These are phyloP conservation scores for Podila epigama DNA, from an alignment of 192 early-diverging fungal species.

Conservation along the genomic window DNA sequence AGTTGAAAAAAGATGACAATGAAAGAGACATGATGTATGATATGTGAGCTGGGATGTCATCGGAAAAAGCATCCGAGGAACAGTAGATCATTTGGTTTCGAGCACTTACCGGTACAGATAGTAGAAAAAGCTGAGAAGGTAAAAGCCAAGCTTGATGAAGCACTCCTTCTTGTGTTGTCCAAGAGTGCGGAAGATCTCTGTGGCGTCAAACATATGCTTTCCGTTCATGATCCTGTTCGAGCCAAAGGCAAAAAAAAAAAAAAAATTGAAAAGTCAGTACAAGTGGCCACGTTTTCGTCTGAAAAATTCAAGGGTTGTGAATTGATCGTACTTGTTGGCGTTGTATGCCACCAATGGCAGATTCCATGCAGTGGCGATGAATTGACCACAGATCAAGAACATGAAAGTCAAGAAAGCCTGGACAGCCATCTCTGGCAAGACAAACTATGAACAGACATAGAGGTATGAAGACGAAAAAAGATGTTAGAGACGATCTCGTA, in stretches of 20 bases:
- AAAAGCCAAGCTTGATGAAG: slow-evolving; percentile 97
- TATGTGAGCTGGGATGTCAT: background rate
- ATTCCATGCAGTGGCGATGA: slow-evolving; percentile 87
- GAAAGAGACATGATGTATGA: background rate
- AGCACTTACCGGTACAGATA: slow-evolving; percentile 74
- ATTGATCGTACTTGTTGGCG: slow-evolving; percentile 76
- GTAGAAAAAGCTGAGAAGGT: slow-evolving; percentile 95
- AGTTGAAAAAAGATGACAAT: background rate
- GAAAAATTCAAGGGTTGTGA: background rate
- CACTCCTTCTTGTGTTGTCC: slow-evolving; percentile 94
- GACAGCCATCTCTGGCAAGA: slow-evolving; percentile 90
- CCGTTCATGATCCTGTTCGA: slow-evolving; percentile 74
- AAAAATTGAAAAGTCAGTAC: background rate
- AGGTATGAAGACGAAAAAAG: background rate
- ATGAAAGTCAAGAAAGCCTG: slow-evolving; percentile 83
- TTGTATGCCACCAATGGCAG: slow-evolving; percentile 88
- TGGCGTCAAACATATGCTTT: slow-evolving; percentile 96
- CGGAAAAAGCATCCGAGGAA: background rate
- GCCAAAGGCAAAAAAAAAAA: slow-evolving; percentile 1
- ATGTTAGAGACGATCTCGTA: too few species aligned
- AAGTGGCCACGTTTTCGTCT: background rate
- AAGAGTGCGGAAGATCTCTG: slow-evolving; percentile 97
- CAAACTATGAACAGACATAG: slow-evolving; percentile 70
- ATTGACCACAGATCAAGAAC: slow-evolving; percentile 89
- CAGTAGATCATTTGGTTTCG: background rate